phyloP scores from a whole-genome alignment of 495 filamentous ascomycete genomes.

The Astrothelium subdiscretum region DNA sequence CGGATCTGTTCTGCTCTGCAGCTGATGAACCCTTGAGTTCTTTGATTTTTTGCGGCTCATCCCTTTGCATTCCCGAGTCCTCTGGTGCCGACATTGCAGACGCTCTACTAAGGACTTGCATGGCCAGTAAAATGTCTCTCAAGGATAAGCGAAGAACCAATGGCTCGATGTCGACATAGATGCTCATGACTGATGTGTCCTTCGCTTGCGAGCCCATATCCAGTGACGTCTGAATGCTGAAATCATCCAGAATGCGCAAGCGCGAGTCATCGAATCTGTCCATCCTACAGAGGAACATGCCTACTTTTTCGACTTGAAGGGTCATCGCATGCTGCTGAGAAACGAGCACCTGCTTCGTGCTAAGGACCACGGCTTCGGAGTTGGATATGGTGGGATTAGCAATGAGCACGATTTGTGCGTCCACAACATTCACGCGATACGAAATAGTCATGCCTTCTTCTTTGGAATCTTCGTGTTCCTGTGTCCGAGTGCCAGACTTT shows the following conservation, averaged over 20 bases:
- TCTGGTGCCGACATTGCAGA: conserved; percentile 64
- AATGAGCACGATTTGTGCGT: conserved; percentile 90
- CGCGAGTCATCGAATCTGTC: conserved; percentile 81
- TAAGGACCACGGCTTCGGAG: conserved; percentile 91
- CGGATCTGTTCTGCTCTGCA: conserved; percentile 34
- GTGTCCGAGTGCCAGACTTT: background rate
- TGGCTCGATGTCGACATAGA: conserved; percentile 80
- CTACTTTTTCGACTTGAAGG: conserved; percentile 80
- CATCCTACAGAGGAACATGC: conserved; percentile 98
- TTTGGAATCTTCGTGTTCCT: conserved; percentile 17
- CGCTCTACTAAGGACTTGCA: conserved; percentile 86
- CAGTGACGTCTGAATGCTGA: conserved; percentile 80
- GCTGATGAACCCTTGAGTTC: conserved; percentile 45
- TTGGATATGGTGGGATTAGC: conserved; percentile 81
- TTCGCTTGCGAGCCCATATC: conserved; percentile 61
- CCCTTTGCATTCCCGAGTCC: conserved; percentile 34
- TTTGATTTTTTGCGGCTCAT: conserved; percentile 51
- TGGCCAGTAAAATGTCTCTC: conserved; percentile 84
- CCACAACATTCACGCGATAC: conserved; percentile 85
- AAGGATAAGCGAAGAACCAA: conserved; percentile 86
- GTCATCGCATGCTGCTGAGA: conserved; percentile 91
- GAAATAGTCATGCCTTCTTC: conserved; percentile 57
- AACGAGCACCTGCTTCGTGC: conserved; percentile 84
- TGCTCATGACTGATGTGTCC: conserved; percentile 57
- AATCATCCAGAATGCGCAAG: conserved; percentile 88